Evolutionary conservation across 2,329 filamentous ascomycete species (phyloP).

Genomic region (Metarhizium anisopliae): DNA sequence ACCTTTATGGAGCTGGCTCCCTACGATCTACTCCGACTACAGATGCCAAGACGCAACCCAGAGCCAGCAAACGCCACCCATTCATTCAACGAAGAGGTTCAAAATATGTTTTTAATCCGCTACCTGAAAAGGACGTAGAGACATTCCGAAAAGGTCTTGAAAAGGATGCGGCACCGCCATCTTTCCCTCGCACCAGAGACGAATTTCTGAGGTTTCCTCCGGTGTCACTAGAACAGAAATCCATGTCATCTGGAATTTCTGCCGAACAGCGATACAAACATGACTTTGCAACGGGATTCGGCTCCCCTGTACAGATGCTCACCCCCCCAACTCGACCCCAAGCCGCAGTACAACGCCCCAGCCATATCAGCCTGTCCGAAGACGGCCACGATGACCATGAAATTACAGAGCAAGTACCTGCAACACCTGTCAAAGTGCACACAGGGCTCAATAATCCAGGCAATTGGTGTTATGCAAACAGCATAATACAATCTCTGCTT

Average conservation of each 20-base stretch:
- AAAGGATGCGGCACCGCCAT: conserved; percentile 47
- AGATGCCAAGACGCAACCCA: conserved; percentile 5
- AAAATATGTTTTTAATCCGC: conserved; percentile 50
- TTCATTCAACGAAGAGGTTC: conserved; percentile 27
- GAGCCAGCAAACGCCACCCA: conserved; percentile 12
- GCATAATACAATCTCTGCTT: conserved; percentile 75
- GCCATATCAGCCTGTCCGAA: conserved; percentile 66
- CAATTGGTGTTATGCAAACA: conserved; percentile 87
- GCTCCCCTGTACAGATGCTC: conserved; percentile 38
- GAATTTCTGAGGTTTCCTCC: conserved; percentile 82
- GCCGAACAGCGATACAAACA: conserved; percentile 17
- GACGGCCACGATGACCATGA: conserved; percentile 24
- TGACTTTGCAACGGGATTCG: conserved; percentile 23
- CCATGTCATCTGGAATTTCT: conserved; percentile 40
- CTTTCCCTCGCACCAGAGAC: conserved; percentile 62
- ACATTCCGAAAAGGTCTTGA: conserved; percentile 72
- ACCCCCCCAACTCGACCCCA: conserved; percentile 57
- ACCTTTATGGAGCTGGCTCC: conserved; percentile 66
- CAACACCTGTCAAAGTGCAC: conserved; percentile 13
- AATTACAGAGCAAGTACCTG: conserved; percentile 19
- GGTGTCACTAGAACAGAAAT: conserved; percentile 50
- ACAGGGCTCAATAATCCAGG: conserved; percentile 72
- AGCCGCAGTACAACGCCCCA: conserved; percentile 58
- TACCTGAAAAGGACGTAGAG: conserved; percentile 75
- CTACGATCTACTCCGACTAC: conserved; percentile 35